phyloP scores from a whole-genome alignment of 192 early-diverging fungal species.

The Linnemannia schmuckeri region DNA sequence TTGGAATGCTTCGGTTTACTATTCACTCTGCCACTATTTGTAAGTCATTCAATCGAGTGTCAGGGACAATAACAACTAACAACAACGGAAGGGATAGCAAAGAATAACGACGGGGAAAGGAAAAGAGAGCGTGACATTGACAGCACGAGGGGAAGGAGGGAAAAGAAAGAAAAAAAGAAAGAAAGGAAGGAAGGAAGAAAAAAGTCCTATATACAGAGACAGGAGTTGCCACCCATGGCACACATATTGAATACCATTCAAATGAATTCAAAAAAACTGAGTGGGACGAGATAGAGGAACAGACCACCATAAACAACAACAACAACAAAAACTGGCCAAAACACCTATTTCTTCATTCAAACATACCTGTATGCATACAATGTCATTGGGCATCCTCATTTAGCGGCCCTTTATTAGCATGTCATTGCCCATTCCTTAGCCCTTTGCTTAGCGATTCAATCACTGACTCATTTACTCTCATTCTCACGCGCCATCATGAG shows the following conservation, averaged over 20 bases:
- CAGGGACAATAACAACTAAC: no score
- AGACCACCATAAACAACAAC: neutral
- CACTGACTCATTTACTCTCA: neutral
- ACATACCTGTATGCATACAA: neutral
- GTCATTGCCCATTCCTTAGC: neutral
- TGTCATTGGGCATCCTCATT: neutral
- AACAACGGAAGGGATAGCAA: neutral
- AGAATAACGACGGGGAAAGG: neutral
- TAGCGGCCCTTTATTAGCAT: no score
- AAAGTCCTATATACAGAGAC: neutral
- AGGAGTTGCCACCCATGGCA: neutral
- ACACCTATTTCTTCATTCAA: neutral
- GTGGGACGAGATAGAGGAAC: neutral
- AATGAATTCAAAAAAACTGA: no score
- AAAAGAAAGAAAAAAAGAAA: neutral
- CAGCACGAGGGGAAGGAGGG: neutral
- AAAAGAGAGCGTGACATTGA: neutral
- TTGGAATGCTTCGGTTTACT: neutral
- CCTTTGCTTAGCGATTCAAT: neutral
- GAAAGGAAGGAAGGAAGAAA: neutral
- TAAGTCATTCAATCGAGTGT: no score
- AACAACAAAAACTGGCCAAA: neutral
- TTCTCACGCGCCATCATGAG: no score
- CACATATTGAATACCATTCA: neutral
- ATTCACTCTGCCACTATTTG: neutral